A percentile compares a stretch with the other conserved stretches of the same genome.
phyloP scores from a whole-genome alignment of 805 yeast species.

The Starmerella vaccinii region DNA sequence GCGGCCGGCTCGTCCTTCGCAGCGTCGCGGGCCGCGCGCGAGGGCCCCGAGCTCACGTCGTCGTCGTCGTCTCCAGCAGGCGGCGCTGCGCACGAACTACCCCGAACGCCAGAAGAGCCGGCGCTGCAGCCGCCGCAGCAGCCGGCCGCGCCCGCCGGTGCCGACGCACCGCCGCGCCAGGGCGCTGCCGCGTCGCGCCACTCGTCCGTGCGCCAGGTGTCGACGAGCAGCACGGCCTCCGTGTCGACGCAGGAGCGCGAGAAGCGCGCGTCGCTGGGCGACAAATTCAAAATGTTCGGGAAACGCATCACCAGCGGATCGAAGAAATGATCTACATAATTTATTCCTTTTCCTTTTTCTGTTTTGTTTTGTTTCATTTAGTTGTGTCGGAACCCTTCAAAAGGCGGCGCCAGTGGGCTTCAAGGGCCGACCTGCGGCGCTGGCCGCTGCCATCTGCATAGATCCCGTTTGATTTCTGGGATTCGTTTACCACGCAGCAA shows the following conservation, averaged over 20 bases:
- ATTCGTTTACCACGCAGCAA: slow-evolving; percentile 23
- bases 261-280: slow-evolving; percentile 21
- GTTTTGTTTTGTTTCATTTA: too few relatives aligned
- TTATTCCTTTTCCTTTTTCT: too few relatives aligned
- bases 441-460: slow-evolving; percentile 12
- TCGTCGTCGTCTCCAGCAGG: background rate
- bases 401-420: slow-evolving; percentile 7
- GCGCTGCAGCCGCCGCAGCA: background rate
- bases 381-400: slow-evolving; percentile 15
- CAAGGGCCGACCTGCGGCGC: too few relatives aligned
- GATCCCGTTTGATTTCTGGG: slow-evolving; percentile 13
- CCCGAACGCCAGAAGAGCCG: background rate
- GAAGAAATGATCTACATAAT: slow-evolving; percentile 12
- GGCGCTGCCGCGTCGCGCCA: background rate
- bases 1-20: background rate
- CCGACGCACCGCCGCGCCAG: background rate
- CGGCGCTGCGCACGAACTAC: background rate
- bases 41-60: background rate
- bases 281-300: slow-evolving; percentile 25
- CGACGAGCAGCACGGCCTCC: slow-evolving; percentile 16
- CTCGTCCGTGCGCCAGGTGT: slow-evolving; percentile 9
- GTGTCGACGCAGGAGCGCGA: slow-evolving; percentile 15
- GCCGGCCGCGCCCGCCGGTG: slow-evolving; percentile 1
- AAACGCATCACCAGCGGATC: slow-evolving; percentile 22
- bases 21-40: background rate